Evolutionary conservation across 306 rosid species (phyloP), one percentile per base, ranked within the genome.

Genomic region (Mucuna pruriens): DNA sequence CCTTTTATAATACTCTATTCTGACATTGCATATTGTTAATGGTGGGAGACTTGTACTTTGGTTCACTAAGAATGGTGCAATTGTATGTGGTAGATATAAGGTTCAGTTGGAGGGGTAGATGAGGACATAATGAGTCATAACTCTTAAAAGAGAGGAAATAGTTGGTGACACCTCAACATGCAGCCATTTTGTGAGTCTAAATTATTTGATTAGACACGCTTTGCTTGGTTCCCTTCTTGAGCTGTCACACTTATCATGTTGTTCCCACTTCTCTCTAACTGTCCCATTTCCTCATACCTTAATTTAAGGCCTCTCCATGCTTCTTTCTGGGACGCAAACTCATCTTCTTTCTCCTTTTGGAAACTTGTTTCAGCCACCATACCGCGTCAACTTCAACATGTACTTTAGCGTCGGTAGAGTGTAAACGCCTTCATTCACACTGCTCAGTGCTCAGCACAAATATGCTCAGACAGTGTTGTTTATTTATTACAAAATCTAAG

Each of bases 241-340:
- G 96, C 97, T 93, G 96, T 89, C 88, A 76, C 3, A 82, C 79
- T 61, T 49, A 75, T 75, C 71, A 80, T 60, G 57, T 51, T 77
- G 78, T 71, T 71, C 68, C 83, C 60, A 62, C 80, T 22, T 78
- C 71, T 66, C 77, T 83, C 81, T 62, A 45, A 64, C 87, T 69
- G 68, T 58, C 85, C 78, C 83, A 71, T 90, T 88, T 70, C 83
- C 91, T 91, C 86, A 75, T 52, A 91, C 83, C 67, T 80, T 82
- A 57, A 83, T 91, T 89, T 80, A 85, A 79, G 84, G 81, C 78
- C 90, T 84, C 84, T 90, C 94, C 94, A 85, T 89, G 97, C 97
- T 83, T 94, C 94, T 90, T 64, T 65, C 34, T 5, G 64, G 87
- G 98, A 85, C 89, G 97, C 97, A 84, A 10, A 36, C 19, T 26